Conservation (phyloP, 2,329 filamentous ascomycete genomes). For the Monosporascus sp. region DNA sequence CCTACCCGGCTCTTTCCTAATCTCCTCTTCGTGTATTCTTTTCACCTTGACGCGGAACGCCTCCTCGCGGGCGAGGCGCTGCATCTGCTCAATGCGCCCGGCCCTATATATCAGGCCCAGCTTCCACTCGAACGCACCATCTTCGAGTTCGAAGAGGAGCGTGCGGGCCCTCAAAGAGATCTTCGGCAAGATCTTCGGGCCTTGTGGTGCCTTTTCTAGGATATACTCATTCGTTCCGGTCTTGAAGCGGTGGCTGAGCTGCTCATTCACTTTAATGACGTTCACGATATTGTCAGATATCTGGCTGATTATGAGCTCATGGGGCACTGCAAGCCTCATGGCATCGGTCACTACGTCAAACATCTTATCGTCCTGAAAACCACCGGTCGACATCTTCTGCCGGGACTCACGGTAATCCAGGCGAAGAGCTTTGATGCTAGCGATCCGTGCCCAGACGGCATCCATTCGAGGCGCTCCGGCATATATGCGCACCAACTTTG, state of each 20-base stretch:
- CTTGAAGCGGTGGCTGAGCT: slow-evolving; percentile 88
- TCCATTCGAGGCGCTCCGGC: slow-evolving; percentile 81
- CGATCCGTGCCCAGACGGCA: slow-evolving; percentile 77
- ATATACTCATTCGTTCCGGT: slow-evolving; percentile 87
- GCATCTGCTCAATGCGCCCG: slow-evolving; percentile 82
- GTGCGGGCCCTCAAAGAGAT: slow-evolving; percentile 77
- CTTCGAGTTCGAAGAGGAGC: slow-evolving; percentile 86
- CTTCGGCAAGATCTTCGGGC: slow-evolving; percentile 80
- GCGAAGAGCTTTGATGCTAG: slow-evolving; percentile 76
- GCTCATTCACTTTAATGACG: slow-evolving; percentile 76
- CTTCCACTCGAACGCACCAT: slow-evolving; percentile 97
- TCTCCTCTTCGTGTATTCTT: slow-evolving; percentile 70
- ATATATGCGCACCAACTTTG: slow-evolving; percentile 77
- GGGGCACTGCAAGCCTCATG: slow-evolving; percentile 80
- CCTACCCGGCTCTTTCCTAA: slow-evolving; percentile 47
- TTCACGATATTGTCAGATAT: slow-evolving; percentile 95
- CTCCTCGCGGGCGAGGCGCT: slow-evolving; percentile 82
- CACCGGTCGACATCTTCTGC: slow-evolving; percentile 56
- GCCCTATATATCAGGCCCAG: slow-evolving; percentile 88
- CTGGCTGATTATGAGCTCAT: slow-evolving; percentile 82
- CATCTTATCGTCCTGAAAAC: slow-evolving; percentile 66
- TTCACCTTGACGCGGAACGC: slow-evolving; percentile 85
- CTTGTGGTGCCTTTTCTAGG: slow-evolving; percentile 77
- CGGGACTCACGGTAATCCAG: slow-evolving; percentile 75
- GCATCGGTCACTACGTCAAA: slow-evolving; percentile 82